Conservation (phyloP, 2,329 filamentous ascomycete genomes). For the Neonectria magnoliae region DNA sequence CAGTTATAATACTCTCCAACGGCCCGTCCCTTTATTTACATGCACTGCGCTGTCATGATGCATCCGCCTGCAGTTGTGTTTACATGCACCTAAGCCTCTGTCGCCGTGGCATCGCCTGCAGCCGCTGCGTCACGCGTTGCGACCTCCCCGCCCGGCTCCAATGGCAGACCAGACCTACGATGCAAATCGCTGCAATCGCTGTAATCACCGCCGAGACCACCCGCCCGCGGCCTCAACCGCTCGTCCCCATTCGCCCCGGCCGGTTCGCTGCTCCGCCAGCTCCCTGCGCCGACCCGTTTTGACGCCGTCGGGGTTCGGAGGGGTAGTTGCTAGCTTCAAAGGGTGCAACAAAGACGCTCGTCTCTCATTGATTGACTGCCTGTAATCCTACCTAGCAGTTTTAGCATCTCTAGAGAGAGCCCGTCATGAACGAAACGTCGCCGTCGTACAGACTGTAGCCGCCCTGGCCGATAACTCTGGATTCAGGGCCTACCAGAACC, state of each 20-base stretch:
- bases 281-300: constrained; percentile 11
- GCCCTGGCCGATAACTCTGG: neutral
- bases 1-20: neutral
- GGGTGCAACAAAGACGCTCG: neutral
- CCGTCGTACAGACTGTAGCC: neutral
- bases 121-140: constrained; percentile 32
- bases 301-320: constrained; percentile 1
- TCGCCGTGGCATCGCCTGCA: constrained; percentile 42
- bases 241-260: constrained; percentile 15
- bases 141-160: constrained; percentile 32
- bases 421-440: neutral
- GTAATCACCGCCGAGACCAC: constrained; percentile 24
- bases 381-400: neutral
- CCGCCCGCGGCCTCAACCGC: constrained; percentile 6
- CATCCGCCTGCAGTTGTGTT: constrained; percentile 35
- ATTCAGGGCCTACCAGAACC: neutral
- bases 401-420: neutral
- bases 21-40: constrained; percentile 17
- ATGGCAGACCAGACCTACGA: constrained; percentile 28
- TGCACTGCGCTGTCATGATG: constrained; percentile 36
- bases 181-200: constrained; percentile 17
- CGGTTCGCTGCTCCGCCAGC: constrained; percentile 18
- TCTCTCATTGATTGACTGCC: constrained; percentile 9
- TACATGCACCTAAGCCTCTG: constrained; percentile 40
- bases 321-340: neutral